Evolutionary conservation across 306 rosid genomes (phyloP).

Genomic region (Castanea crenata): DNA sequence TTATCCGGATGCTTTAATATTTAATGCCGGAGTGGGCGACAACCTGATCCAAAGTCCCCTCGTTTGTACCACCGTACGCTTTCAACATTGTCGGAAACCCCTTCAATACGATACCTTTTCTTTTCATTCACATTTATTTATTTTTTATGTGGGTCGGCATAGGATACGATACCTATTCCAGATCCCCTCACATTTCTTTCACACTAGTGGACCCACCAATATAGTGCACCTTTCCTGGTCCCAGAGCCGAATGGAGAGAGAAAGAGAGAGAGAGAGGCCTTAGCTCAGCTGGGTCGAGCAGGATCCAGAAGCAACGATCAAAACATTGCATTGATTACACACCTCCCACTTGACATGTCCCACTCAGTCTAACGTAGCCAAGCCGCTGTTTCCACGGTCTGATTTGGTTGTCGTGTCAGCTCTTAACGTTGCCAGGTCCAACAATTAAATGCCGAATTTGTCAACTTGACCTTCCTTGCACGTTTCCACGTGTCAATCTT

Average conservation of each 20-base stretch:
- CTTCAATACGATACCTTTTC: not conserved
- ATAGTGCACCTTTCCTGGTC: not conserved
- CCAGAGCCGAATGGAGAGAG: not conserved
- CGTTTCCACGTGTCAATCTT: constrained; percentile 30
- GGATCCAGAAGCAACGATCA: constrained; percentile 14
- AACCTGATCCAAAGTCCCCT: not conserved
- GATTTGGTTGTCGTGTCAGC: constrained; percentile 12
- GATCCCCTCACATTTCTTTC: not conserved
- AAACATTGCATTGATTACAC: not conserved
- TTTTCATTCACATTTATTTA: too few species aligned
- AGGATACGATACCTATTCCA: not conserved
- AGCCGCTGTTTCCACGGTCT: constrained; percentile 12
- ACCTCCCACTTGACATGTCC: not conserved
- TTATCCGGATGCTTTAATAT: too few species aligned
- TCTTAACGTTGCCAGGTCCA: not conserved
- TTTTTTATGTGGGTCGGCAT: too few species aligned
- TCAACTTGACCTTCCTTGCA: constrained; percentile 13
- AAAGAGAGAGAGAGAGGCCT: too few species aligned
- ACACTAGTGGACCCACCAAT: not conserved
- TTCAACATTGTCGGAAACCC: not conserved
- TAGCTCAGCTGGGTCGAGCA: too few species aligned
- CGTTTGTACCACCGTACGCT: not conserved
- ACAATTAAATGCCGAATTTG: not conserved
- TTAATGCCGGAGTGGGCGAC: not conserved
- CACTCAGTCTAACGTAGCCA: not conserved